These are phyloP conservation scores for Pichia gijzeniarum DNA, from an alignment of 805 yeast genomes.

Conservation along the genomic window DNA sequence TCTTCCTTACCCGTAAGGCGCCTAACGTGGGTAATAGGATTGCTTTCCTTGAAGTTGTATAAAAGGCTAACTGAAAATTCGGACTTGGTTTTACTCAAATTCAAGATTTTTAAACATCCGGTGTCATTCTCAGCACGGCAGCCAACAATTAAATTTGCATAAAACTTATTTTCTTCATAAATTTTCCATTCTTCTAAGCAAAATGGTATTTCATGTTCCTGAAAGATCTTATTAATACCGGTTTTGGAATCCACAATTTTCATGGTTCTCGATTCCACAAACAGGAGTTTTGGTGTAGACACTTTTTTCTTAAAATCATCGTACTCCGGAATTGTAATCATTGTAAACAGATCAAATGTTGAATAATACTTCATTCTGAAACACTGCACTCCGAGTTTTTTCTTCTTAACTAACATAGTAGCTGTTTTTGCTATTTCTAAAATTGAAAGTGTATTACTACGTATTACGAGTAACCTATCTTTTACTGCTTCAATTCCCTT, in stretches of 20 bases:
- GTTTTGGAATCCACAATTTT: neutral
- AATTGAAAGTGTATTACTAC: neutral
- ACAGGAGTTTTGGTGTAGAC: neutral
- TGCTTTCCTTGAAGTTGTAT: too few relatives aligned
- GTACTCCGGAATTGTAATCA: neutral
- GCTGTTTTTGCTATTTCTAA: neutral
- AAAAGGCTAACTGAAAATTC: neutral
- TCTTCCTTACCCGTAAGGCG: too few relatives aligned
- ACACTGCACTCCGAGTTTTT: slow-evolving; percentile 3
- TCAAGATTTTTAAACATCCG: neutral
- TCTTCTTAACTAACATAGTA: neutral
- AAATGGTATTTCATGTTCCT: neutral
- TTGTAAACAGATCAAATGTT: neutral
- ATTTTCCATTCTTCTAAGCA: slow-evolving; percentile 1
- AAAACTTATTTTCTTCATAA: neutral
- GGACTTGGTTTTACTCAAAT: neutral
- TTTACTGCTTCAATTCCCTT: neutral
- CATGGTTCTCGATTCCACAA: slow-evolving; percentile 3
- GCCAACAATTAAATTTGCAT: neutral
- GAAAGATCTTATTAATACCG: neutral
- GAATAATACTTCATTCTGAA: neutral
- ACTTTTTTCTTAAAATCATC: neutral
- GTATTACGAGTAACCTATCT: neutral
- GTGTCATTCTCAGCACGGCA: neutral
- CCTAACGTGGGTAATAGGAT: too few relatives aligned